A percentile compares a stretch with the other conserved stretches of the same genome.
phyloP scores from a whole-genome alignment of 1,139 yeast species.

The Lizanozyma gosingica region DNA sequence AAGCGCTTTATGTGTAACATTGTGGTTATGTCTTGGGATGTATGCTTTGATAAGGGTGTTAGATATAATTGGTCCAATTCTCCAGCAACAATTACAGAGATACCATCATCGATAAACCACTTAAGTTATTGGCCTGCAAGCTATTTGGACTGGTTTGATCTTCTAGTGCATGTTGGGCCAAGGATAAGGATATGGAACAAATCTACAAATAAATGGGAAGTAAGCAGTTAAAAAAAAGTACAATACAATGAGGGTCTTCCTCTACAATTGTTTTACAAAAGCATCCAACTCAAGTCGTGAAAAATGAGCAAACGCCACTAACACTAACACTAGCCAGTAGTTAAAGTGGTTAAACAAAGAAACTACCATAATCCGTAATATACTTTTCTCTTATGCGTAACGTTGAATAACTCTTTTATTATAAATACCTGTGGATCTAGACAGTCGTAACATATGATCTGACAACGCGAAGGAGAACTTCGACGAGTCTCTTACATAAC shows the following conservation, averaged over 20 bases:
- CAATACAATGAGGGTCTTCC: too few species aligned
- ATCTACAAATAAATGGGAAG: not conserved
- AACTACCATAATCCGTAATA: too few species aligned
- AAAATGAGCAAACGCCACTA: too few species aligned
- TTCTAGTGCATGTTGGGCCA: not conserved
- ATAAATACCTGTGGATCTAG: not conserved
- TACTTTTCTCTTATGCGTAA: too few species aligned
- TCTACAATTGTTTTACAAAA: too few species aligned
- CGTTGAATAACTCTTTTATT: not conserved
- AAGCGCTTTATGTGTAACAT: not conserved
- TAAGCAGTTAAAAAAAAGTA: too few species aligned
- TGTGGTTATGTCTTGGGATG: not conserved
- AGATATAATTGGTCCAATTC: not conserved
- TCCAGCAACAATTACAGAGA: not conserved
- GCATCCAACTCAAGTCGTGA: too few species aligned
- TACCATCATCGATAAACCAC: not conserved
- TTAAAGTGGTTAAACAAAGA: too few species aligned
- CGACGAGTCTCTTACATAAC: slow-evolving; percentile 54
- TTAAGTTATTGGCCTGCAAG: not conserved
- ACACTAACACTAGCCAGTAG: too few species aligned
- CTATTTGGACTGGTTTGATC: not conserved
- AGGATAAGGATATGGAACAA: not conserved
- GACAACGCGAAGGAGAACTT: not conserved
- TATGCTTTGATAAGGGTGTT: not conserved
- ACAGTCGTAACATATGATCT: not conserved